phyloP scores from a whole-genome alignment of 176 grass and related monocot species.

The Carex cristatella region DNA sequence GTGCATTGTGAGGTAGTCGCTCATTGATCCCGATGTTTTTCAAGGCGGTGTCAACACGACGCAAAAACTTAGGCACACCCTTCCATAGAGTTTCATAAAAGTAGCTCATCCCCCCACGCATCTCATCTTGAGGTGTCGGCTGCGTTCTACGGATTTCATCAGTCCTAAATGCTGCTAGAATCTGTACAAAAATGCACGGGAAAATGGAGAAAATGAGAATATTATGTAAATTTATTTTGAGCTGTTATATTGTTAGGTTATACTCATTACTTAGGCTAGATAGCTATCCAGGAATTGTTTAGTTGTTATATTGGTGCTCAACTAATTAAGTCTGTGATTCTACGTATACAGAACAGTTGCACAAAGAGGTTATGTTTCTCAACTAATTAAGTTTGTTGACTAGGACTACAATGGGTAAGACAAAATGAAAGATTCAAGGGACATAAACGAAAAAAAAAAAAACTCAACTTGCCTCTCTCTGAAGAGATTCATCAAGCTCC shows the following conservation, averaged over 20 bases:
- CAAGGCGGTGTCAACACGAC: slow-evolving; percentile 86
- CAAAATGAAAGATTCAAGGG: neutral
- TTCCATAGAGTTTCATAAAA: slow-evolving; percentile 99
- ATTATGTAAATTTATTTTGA: neutral
- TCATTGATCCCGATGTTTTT: slow-evolving; percentile 96
- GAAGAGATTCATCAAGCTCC: slow-evolving; percentile 94
- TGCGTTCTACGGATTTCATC: slow-evolving; percentile 92
- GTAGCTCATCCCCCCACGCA: slow-evolving; percentile 97
- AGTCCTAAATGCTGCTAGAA: slow-evolving; percentile 94
- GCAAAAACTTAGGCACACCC: slow-evolving; percentile 95
- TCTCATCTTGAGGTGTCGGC: slow-evolving; percentile 95
- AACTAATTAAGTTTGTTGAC: neutral
- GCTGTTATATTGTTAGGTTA: neutral
- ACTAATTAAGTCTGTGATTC: neutral
- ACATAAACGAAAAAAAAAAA: slow-evolving; percentile 19
- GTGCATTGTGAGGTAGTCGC: slow-evolving; percentile 83
- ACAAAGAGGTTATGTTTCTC: neutral
- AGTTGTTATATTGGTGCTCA: neutral
- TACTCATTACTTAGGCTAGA: neutral
- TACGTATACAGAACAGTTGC: neutral
- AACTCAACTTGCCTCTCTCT: slow-evolving; percentile 69
- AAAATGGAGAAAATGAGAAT: slow-evolving; percentile 2
- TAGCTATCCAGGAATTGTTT: neutral
- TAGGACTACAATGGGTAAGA: neutral
- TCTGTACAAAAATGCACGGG: slow-evolving; percentile 36